These are phyloP conservation scores for Tetrapyrgos nigripes DNA, from an alignment of 1,284 basidiomycete genomes.

Conservation along the genomic window DNA sequence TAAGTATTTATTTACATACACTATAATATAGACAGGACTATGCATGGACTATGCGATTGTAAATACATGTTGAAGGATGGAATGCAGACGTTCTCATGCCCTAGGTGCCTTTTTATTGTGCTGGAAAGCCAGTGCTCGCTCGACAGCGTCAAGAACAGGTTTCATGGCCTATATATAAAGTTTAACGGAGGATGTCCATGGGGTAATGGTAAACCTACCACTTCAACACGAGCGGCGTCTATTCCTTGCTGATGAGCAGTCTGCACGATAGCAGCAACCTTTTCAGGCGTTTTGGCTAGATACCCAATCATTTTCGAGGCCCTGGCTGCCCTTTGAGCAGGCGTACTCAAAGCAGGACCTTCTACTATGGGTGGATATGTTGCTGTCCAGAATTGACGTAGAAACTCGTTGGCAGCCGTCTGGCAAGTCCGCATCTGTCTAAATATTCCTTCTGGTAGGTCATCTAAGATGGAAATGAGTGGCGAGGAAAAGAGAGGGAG, in stretches of 20 bases:
- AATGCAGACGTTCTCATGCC: constrained; percentile 19
- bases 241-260: constrained; percentile 66
- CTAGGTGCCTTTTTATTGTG: constrained; percentile 42
- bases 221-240: constrained; percentile 69
- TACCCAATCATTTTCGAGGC: constrained; percentile 88
- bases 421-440: constrained; percentile 88
- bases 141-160: constrained; percentile 79
- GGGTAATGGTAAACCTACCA: constrained; percentile 54
- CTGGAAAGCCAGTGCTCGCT: constrained; percentile 76
- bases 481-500: constrained; percentile 5
- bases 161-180: constrained; percentile 71
- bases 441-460: constrained; percentile 81
- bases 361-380: constrained; percentile 81
- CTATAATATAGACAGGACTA: constrained; percentile 20
- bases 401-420: constrained; percentile 93
- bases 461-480: constrained; percentile 52
- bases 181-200: constrained; percentile 3
- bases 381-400: constrained; percentile 95
- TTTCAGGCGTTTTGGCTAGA: constrained; percentile 79
- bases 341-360: constrained; percentile 52
- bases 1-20: constrained; percentile 34
- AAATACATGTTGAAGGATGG: constrained; percentile 22
- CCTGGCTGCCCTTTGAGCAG: constrained; percentile 74
- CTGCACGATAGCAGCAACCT: constrained; percentile 78
- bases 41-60: constrained; percentile 9